These are phyloP conservation scores for Trichosanthes cucumerina DNA, from an alignment of 306 rosid genomes.

Conservation along the genomic window DNA sequence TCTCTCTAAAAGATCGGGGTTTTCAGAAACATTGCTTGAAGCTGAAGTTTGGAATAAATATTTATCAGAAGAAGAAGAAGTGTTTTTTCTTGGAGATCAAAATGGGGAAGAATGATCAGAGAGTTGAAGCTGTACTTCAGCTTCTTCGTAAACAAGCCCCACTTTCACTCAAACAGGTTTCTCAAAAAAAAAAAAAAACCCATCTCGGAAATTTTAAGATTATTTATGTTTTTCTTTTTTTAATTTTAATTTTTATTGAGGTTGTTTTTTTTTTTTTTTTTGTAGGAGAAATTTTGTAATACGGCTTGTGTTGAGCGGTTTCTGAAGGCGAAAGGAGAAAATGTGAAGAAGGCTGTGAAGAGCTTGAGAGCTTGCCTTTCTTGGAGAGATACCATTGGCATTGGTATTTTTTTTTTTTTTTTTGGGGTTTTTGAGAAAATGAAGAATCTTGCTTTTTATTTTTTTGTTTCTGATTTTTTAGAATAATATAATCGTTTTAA, in stretches of 20 bases:
- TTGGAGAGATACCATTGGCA: slow-evolving; percentile 81
- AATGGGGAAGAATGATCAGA: slow-evolving; percentile 75
- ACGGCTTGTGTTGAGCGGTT: slow-evolving; percentile 72
- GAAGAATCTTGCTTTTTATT: slow-evolving; percentile 65
- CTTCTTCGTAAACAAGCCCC: slow-evolving; percentile 75
- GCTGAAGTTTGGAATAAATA: slow-evolving; percentile 47
- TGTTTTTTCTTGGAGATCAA: slow-evolving; percentile 27
- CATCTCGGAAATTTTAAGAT: background rate
- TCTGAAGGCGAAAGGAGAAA: slow-evolving; percentile 69
- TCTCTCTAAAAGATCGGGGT: background rate
- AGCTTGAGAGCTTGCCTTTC: slow-evolving; percentile 82
- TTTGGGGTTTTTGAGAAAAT: slow-evolving; percentile 6
- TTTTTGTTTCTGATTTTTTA: slow-evolving; percentile 19
- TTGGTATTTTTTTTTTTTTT: slow-evolving; percentile 34
- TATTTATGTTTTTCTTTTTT: background rate
- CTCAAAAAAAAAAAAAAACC: background rate
- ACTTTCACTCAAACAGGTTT: slow-evolving; percentile 72
- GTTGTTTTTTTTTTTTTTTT: background rate
- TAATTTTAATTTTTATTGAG: background rate
- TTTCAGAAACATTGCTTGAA: slow-evolving; percentile 55
- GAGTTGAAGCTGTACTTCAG: slow-evolving; percentile 67
- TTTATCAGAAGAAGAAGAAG: slow-evolving; percentile 16
- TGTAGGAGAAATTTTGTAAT: slow-evolving; percentile 88
- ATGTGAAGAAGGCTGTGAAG: slow-evolving; percentile 85
- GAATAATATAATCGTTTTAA: slow-evolving; percentile 27